Evolutionary conservation across 495 filamentous ascomycete genomes (phyloP).

Genomic region (Podospora comata): DNA sequence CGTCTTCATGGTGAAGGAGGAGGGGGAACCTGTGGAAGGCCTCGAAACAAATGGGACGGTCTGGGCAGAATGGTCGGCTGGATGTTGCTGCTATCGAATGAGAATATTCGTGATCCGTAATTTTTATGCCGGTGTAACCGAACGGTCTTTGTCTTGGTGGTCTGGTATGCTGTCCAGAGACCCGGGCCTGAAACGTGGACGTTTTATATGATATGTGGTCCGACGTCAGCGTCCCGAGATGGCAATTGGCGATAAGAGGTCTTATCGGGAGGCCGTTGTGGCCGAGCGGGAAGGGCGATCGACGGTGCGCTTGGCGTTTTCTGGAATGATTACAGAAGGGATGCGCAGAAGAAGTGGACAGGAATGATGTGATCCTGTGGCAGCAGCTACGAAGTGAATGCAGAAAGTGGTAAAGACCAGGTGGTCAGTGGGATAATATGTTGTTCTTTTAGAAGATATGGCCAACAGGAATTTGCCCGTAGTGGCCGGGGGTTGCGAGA

Average conservation of each 20-base stretch:
- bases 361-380: not conserved
- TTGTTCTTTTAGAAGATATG: not conserved
- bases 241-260: slow-evolving; percentile 17
- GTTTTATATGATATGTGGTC: slow-evolving; percentile 10
- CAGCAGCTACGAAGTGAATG: not conserved
- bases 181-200: slow-evolving; percentile 23
- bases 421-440: not conserved
- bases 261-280: slow-evolving; percentile 11
- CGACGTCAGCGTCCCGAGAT: slow-evolving; percentile 13
- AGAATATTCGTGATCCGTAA: not conserved
- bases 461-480: not conserved
- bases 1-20: slow-evolving; percentile 55
- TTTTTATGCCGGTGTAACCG: not conserved
- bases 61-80: not conserved
- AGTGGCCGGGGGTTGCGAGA: slow-evolving; percentile 1
- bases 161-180: slow-evolving; percentile 9
- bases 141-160: not conserved
- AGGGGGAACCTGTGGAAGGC: not conserved
- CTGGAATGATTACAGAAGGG: slow-evolving; percentile 10
- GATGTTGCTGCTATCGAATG: not conserved
- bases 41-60: not conserved
- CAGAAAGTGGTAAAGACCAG: not conserved
- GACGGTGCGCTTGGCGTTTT: slow-evolving; percentile 18
- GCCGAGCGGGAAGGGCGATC: not conserved
- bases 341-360: not conserved